Conservation (phyloP, 2,329 filamentous ascomycete genomes). For the Sclerotinia minor region DNA sequence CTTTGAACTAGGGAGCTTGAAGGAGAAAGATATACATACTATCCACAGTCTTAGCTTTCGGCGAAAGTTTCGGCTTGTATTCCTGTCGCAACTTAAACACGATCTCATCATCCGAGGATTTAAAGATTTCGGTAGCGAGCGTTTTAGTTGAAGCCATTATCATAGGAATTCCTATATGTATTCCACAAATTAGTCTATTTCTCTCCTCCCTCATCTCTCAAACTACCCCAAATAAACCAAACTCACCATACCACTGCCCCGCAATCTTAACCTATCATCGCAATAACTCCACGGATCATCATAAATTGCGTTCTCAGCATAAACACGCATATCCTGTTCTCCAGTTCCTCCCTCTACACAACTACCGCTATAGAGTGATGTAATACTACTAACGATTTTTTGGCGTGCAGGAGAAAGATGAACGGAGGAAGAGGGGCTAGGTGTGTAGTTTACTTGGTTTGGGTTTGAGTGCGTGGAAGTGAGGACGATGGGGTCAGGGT, state of each 20-base stretch:
- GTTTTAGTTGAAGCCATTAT: constrained; percentile 46
- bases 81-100: constrained; percentile 52
- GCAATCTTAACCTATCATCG: constrained; percentile 53
- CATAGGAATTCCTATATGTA: constrained; percentile 45
- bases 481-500: constrained; percentile 24
- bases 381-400: constrained; percentile 47
- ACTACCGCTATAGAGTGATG: constrained; percentile 49
- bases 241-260: constrained; percentile 48
- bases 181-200: not conserved
- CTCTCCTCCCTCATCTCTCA: no score
- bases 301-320: constrained; percentile 48
- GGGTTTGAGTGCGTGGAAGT: constrained; percentile 8
- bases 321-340: constrained; percentile 50
- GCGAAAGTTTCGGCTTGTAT: constrained; percentile 47
- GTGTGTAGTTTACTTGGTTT: constrained; percentile 46
- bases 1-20: no score
- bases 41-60: constrained; percentile 26
- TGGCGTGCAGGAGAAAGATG: constrained; percentile 43
- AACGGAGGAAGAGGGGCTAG: constrained; percentile 43
- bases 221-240: no score
- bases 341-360: constrained; percentile 43
- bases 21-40: not conserved
- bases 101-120: constrained; percentile 44
- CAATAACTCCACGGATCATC: constrained; percentile 52
- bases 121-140: constrained; percentile 46